Evolutionary conservation across 2,329 filamentous ascomycete species (phyloP), one percentile per base, ranked within the genome.

Genomic region (Claviceps spartinae): DNA sequence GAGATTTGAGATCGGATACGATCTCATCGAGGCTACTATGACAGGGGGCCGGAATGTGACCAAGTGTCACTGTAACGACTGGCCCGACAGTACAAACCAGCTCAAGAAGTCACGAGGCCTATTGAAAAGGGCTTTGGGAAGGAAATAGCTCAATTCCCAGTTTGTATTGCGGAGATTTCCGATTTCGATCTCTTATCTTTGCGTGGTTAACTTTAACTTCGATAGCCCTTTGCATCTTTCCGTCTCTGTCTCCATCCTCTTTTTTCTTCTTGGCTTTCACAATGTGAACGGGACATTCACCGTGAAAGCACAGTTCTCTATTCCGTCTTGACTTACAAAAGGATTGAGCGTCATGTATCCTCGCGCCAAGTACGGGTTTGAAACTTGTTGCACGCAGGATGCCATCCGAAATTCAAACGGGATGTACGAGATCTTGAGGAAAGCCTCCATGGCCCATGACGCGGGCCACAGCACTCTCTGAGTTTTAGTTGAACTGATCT

Each of bases 1-100:
- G 30, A 50, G 56, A 30, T 55, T 55, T 37, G 58, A 61, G 18
- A 55, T 60, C 48, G 57, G 55, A n/a, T 51, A 60, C 30, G 57
- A 60, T 43, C 57, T 60, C 52, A 57, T 62, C 26, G 54, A 54
- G 13, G 60, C 60, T 5, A 57, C 55, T 14, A 58, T 56, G 56
- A 54, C 50, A 18, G 53, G 53, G 11, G 53, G 53, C 26, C 44
- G 34, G n/a, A 44, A 47, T 18, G 48, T 53, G 4, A 53, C 14
- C 24, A 50, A 47, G 36, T 47, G 42, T 36, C n/a, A 18, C 8
- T 47, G 42, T 34, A 43, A 46, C 37, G 36, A 50, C 16, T 50
- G 47, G 52, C 47, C 52, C 5, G 48, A 37, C 16, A 50, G 48
- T 11, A 38, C 42, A n/a, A 34, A 26, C 40, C 26, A 36, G 5